phyloP scores from a whole-genome alignment of 352 stramenopile species.

The Pythium chondricola region DNA sequence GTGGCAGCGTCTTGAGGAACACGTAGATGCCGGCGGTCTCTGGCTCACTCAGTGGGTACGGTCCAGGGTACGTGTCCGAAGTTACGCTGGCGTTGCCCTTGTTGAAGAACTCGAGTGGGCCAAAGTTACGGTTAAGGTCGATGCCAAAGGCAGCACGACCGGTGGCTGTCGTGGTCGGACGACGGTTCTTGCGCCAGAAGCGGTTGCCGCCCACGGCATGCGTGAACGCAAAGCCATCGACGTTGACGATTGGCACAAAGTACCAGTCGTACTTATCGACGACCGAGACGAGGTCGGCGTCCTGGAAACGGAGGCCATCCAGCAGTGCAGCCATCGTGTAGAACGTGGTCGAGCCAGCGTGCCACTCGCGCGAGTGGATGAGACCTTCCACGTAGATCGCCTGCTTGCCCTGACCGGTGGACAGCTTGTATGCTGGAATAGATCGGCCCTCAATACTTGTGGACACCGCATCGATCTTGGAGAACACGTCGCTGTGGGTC shows the following conservation, averaged over 20 bases:
- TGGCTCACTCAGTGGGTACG: conserved; percentile 19
- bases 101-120: conserved; percentile 16
- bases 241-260: conserved; percentile 29
- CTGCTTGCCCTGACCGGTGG: conserved; percentile 5
- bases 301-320: conserved; percentile 11
- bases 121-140: conserved; percentile 32
- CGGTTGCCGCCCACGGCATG: conserved; percentile 13
- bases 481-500: conserved; percentile 18
- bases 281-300: conserved; percentile 6
- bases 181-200: conserved; percentile 27
- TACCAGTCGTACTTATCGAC: conserved; percentile 27
- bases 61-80: conserved; percentile 16
- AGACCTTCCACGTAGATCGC: conserved; percentile 20
- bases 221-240: conserved; percentile 22
- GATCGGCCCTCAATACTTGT: conserved; percentile 17
- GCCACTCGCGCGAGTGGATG: conserved; percentile 28
- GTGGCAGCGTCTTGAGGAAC: conserved; percentile 11
- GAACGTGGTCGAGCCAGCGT: conserved; percentile 13
- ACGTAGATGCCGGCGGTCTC: conserved; percentile 17
- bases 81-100: neutral
- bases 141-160: conserved; percentile 9
- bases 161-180: neutral
- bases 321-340: conserved; percentile 19
- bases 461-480: conserved; percentile 21
- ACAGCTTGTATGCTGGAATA: conserved; percentile 26